Evolutionary conservation across 352 stramenopile species (phyloP), one percentile per base, ranked within the genome.

Genomic region (Pythium rhizo-oryzae): DNA sequence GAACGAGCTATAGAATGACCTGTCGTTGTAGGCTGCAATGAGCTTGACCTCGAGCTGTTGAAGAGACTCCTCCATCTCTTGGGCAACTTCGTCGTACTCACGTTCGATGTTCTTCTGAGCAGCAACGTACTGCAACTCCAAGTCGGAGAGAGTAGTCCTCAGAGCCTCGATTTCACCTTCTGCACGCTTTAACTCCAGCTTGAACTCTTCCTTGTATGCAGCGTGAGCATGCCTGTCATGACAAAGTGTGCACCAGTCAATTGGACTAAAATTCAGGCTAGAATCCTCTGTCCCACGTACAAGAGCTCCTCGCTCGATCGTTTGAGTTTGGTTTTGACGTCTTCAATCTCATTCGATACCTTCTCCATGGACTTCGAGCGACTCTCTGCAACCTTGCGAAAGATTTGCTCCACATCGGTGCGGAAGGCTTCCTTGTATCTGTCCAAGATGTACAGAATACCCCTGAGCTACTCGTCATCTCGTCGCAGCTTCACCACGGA

Each of bases 361-460:
- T 49, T 66, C 19, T 66, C 50, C 59, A 66, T 59, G 4, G 37
- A n/a, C 30, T 66, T 66, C 12, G 59, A 19, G 12, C 59, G 59
- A 35, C 24, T 39, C 37, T 58, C 59, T 18, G 59, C 33, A 7
- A 50, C 60, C 33, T 67, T 67, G 13, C 47, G 44, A 28, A 72
- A 75, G 15, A 75, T 30, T 19, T 59, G 33, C 9, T 71, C 69
- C 3, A 75, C 35, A 37, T 75, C 69, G 24, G 25, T 53, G 15
- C 69, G 59, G 43, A 75, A 75, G 2, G 69, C 69, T 6, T 71
- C 63, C 16, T 58, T 62, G 53, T 75, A 70, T 21, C 63, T 67
- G 30, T 28, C 1, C 39, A 46, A 19, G 12, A 46, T 4, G 39
- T 46, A 8, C 39, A 56, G 12, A 1, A 44, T 9, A n/a, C 33